These are phyloP conservation scores for Fusarium solani-melongenae DNA, from an alignment of 2,329 filamentous ascomycete genomes.

Conservation along the genomic window DNA sequence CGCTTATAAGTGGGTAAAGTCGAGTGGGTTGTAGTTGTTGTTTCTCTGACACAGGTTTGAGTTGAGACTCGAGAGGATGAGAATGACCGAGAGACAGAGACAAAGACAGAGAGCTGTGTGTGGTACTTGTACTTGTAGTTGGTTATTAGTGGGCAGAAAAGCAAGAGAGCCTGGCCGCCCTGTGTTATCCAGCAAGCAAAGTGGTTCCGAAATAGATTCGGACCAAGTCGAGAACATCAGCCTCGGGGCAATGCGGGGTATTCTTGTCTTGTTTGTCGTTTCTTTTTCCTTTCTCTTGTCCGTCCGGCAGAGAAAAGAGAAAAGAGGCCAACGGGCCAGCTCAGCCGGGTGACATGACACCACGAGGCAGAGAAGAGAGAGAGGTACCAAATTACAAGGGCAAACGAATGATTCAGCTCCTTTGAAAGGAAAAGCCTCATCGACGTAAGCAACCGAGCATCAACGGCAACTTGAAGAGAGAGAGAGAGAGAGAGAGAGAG, in stretches of 20 bases:
- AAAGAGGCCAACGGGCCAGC: not conserved
- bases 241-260: conserved; percentile 21
- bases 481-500: not conserved
- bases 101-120: not conserved
- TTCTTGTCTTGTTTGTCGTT: not conserved
- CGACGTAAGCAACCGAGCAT: not conserved
- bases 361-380: not conserved
- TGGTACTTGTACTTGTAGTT: not conserved
- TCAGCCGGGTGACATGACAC: not conserved
- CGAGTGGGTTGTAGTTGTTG: conserved; percentile 4
- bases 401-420: not conserved
- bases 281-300: not conserved
- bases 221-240: conserved; percentile 1
- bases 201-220: not conserved
- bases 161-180: not conserved
- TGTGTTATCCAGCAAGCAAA: not conserved
- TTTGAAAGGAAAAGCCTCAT: not conserved
- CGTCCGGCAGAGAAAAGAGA: conserved; percentile 9
- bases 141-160: not conserved
- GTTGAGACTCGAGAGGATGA: not conserved
- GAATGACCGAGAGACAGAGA: not conserved
- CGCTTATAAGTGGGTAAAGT: conserved; percentile 37
- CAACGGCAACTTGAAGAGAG: not conserved
- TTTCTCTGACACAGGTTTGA: not conserved
- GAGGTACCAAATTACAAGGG: not conserved